Percentiles rank a stretch among this genome's conserved stretches.
These are phyloP conservation scores for Ogataea siamensis DNA, from an alignment of 805 yeast species.

Conservation along the genomic window DNA sequence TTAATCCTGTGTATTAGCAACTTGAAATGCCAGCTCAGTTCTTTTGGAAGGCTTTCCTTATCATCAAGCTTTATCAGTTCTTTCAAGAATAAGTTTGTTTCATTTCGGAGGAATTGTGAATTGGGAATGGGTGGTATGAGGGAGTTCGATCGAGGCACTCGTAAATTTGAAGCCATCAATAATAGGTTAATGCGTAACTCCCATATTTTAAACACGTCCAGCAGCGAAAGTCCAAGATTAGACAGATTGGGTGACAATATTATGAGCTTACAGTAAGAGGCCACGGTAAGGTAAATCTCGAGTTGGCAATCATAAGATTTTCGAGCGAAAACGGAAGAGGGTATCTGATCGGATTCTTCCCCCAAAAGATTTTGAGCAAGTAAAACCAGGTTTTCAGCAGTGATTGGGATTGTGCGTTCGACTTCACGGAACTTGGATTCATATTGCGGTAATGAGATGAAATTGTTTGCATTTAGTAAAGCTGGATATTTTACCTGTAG, in stretches of 20 bases:
- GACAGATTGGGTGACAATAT: constrained; percentile 26
- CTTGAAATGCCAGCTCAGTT: constrained; percentile 25
- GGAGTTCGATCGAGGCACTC: constrained; percentile 15
- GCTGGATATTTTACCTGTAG: constrained; percentile 26
- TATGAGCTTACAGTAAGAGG: constrained; percentile 30
- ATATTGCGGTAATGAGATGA: constrained; percentile 23
- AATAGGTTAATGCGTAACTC: constrained; percentile 32
- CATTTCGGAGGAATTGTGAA: constrained; percentile 29
- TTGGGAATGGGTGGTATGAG: constrained; percentile 27
- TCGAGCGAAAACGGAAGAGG: constrained; percentile 1
- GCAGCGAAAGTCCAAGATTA: constrained; percentile 15
- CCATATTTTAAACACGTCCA: constrained; percentile 45
- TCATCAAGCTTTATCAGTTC: constrained; percentile 25
- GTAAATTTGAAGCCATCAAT: constrained; percentile 20
- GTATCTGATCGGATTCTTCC: constrained; percentile 1
- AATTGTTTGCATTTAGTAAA: constrained; percentile 28
- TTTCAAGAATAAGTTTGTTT: constrained; percentile 27
- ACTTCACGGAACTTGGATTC: constrained; percentile 13
- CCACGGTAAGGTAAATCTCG: constrained; percentile 23
- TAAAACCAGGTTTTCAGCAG: constrained; percentile 8
- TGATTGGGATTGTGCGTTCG: constrained; percentile 8
- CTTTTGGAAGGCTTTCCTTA: constrained; percentile 20
- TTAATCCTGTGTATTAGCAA: constrained; percentile 40
- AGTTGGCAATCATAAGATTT: constrained; percentile 5
- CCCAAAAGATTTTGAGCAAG: constrained; percentile 11